phyloP scores from a whole-genome alignment of 169 alveolate species.

The Plasmodium ovale region DNA sequence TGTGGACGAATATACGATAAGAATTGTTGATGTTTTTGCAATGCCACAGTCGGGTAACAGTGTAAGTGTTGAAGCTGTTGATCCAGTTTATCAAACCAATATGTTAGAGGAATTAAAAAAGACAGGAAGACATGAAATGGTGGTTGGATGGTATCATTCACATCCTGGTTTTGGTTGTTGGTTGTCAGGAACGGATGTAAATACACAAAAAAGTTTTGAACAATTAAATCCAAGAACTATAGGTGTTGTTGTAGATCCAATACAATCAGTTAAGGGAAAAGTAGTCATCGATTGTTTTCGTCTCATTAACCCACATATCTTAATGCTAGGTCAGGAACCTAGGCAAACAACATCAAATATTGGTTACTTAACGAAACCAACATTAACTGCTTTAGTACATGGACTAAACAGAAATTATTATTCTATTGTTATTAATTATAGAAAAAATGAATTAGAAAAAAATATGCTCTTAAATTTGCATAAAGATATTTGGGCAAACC shows the following conservation, averaged over 20 bases:
- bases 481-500: slow-evolving; percentile 96
- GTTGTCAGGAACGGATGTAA: slow-evolving; percentile 98
- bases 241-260: slow-evolving; percentile 99
- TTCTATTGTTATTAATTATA: slow-evolving; percentile 97
- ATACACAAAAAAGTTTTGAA: slow-evolving; percentile 99
- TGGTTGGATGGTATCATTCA: slow-evolving; percentile 99
- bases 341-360: slow-evolving; percentile 99
- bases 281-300: slow-evolving; percentile 99
- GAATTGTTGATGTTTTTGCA: slow-evolving; percentile 99
- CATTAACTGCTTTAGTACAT: slow-evolving; percentile 95
- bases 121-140: slow-evolving; percentile 97
- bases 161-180: slow-evolving; percentile 99
- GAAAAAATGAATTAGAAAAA: slow-evolving; percentile 96
- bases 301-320: slow-evolving; percentile 95
- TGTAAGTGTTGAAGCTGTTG: slow-evolving; percentile 99
- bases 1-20: slow-evolving; percentile 99
- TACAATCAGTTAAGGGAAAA: slow-evolving; percentile 98
- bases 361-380: slow-evolving; percentile 94
- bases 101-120: slow-evolving; percentile 98
- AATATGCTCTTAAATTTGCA: slow-evolving; percentile 97
- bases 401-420: slow-evolving; percentile 98
- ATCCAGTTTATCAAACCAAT: slow-evolving; percentile 98
- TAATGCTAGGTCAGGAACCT: slow-evolving; percentile 97
- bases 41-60: slow-evolving; percentile 99
- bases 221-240: slow-evolving; percentile 98